These are phyloP conservation scores for Tylopilus rubrobrunneus DNA, from an alignment of 768 basidiomycete genomes.

Conservation along the genomic window DNA sequence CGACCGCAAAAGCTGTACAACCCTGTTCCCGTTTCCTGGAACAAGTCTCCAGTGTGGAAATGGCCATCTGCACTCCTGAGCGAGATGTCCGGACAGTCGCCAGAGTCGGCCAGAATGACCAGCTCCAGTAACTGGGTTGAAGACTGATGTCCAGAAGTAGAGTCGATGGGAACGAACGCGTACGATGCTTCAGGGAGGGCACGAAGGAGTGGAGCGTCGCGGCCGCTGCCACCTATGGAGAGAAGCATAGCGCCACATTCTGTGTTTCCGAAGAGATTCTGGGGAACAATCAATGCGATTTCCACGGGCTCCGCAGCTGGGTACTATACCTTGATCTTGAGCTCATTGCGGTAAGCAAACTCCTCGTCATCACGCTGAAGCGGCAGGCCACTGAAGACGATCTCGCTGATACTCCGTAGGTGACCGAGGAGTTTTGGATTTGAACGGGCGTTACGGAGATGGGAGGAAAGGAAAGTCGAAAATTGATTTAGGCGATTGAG, in stretches of 20 bases:
- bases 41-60: conserved; percentile 82
- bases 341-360: conserved; percentile 61
- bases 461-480: conserved; percentile 59
- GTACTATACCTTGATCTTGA: conserved; percentile 56
- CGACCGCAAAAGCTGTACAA: conserved; percentile 65
- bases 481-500: conserved; percentile 79
- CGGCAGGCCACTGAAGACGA: conserved; percentile 63
- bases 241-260: conserved; percentile 74
- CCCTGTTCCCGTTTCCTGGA: conserved; percentile 57
- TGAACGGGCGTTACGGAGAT: conserved; percentile 56
- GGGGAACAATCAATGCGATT: conserved; percentile 21
- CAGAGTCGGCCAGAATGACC: conserved; percentile 63
- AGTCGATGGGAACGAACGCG: conserved; percentile 57
- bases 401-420: conserved; percentile 55
- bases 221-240: conserved; percentile 51
- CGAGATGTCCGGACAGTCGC: conserved; percentile 62
- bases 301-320: conserved; percentile 12
- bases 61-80: conserved; percentile 61
- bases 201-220: conserved; percentile 48
- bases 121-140: conserved; percentile 60
- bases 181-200: conserved; percentile 64
- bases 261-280: conserved; percentile 82
- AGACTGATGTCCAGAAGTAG: conserved; percentile 45
- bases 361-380: conserved; percentile 66
- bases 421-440: conserved; percentile 59